A percentile compares a stretch with the other conserved stretches of the same genome.
phyloP scores from a whole-genome alignment of 2,329 filamentous ascomycete genomes.

The Sporothrix luriei region DNA sequence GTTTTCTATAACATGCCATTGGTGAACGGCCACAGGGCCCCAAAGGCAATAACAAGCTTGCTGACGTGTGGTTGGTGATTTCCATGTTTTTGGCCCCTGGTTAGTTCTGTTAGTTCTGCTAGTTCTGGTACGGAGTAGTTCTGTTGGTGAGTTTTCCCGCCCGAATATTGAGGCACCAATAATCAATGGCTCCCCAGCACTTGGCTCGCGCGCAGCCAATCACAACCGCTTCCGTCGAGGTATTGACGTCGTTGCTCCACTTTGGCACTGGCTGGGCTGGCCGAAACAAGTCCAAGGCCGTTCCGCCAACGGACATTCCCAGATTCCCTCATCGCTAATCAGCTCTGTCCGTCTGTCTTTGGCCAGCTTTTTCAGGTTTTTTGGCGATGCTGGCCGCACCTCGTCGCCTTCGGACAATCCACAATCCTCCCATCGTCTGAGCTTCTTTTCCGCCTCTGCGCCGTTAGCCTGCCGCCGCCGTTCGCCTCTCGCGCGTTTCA shows the following conservation, averaged over 20 bases:
- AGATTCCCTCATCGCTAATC: too few relatives aligned
- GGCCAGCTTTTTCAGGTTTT: conserved; percentile 26
- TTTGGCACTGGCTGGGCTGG: background rate
- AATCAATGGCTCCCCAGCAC: background rate
- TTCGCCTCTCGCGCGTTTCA: too few relatives aligned
- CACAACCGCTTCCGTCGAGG: background rate
- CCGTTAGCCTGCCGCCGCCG: too few relatives aligned
- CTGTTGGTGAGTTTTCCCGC: background rate
- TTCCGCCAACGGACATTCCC: background rate
- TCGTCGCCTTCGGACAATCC: background rate
- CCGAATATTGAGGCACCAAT: background rate
- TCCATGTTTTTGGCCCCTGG: background rate
- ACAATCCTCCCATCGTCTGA: too few relatives aligned
- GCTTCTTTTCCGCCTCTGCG: too few relatives aligned
- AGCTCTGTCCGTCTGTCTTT: background rate
- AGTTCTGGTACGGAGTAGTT: too few relatives aligned
- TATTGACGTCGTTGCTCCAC: conserved; percentile 11
- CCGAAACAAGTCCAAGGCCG: background rate
- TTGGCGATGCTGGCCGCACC: background rate
- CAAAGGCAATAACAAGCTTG: background rate
- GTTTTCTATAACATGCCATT: conserved; percentile 25
- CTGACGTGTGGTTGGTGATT: conserved; percentile 22
- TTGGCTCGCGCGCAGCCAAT: background rate
- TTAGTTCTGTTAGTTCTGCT: background rate
- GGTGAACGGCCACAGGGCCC: background rate